Base-by-base conservation (phyloP, 1,284 basidiomycete genomes). In the Papiliotrema flavescens region DNA sequence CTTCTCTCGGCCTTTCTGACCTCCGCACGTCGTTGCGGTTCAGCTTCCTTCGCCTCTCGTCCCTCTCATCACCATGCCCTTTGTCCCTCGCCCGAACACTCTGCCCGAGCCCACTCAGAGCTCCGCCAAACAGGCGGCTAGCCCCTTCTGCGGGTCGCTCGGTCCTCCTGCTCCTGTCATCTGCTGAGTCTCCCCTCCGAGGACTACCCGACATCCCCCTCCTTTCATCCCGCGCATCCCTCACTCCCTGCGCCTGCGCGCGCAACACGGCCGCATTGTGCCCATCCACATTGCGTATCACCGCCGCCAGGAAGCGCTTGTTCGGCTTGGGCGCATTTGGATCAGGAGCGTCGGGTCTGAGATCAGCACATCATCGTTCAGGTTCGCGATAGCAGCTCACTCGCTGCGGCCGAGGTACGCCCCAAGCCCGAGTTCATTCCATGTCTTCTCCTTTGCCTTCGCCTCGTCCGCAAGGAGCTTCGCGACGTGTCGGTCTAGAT, bases 231-330 rank as follows among this genome's bases (percentile, higher is more conserved):
- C 88, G 84, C 6, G 85, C 81, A 61, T 89, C 86, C 60, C 86
- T 80, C 0, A 88, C 88, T 28, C 86, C 85, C 19, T 82, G 75
- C 0, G 87, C 85, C 74, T 96, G 90, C 19, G 86, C 82, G 41
- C 84, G 82, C 9, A 92, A 77, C 19, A 96, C 79, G 14, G 87
- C 85, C 72, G 85, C 85, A 73, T 96, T 96, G 71, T 96, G 93
- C 54, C 92, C 90, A 68, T 93, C 91, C 2, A 93, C 94, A 60
- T 83, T 90, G 57, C 85, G 84, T 53, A 96, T 92, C 56, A 96
- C 90, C 23, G 87, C 86, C 0, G 85, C 83, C 20, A 96, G 79
- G 74, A 96, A 96, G 1, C 90, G 87, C 70, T 94, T 96, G 78
- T 95, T 95, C n/a, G 92, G 76, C 64, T 83, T 85, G 0, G 89